Base-by-base conservation (phyloP, 2,329 filamentous ascomycete species). In the Paracamarosporium sp. region DNA sequence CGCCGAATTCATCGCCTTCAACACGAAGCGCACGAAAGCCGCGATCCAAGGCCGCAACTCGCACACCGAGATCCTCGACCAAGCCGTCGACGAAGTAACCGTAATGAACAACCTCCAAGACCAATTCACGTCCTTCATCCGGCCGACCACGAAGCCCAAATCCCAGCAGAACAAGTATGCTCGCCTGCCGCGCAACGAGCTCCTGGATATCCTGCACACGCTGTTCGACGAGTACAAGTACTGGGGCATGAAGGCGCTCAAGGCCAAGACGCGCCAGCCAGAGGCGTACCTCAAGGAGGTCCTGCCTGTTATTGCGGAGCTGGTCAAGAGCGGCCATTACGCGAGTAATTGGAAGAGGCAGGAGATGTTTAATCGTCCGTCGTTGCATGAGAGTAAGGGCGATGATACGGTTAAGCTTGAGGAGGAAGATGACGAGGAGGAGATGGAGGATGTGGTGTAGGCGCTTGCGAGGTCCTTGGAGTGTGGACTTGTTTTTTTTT, bases 161-260 rank as follows among this genome's bases (percentile, higher is more conserved):
- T 55, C 67, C 24, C 70, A 75, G 50, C 62, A 66, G 53, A 89
- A 92, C 78, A 97, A 98, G 81, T 90, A 91, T 27, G 90, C 92
- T 31, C 93, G 95, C 79, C 93, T 98, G 79, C 89, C 92, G 43
- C 88, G 93, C 76, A 90, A 92, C 82, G 90, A 95, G 70, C 87
- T 99, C 61, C 80, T 96, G 78, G 93, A 97, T 79, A 85, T 87
- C 63, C 88, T 99, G 60, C 93, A 94, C 81, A 80, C 85, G 47
- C 90, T 89, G 73, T 99, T 97, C 86, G 86, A 89, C 55, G 82
- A 90, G 69, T 96, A 90, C 82, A 88, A 89, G 68, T 98, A 95
- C 78, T 99, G 94, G 93, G 88, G 90, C n/a, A 91, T 98, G 83
- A 93, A 92, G 72, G 87, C 90, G 5, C 85, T 99, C 66, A 92